phyloP scores from a whole-genome alignment of 345 rosid species.

The Carallia pectinifolia region DNA sequence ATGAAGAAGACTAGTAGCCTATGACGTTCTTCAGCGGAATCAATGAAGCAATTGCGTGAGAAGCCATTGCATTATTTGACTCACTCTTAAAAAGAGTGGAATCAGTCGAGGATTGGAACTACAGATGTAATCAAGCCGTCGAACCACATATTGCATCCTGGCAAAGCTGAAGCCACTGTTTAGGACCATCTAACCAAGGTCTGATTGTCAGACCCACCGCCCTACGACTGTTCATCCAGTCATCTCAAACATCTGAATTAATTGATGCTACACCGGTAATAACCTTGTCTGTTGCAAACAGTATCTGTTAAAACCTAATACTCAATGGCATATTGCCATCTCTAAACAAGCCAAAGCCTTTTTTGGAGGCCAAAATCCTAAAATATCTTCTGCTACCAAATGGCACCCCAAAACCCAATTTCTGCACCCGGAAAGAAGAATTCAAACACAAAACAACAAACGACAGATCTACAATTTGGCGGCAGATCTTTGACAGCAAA shows the following conservation, averaged over 20 bases:
- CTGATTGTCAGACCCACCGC: slow-evolving; percentile 18
- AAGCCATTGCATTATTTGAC: slow-evolving; percentile 30
- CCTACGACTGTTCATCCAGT: slow-evolving; percentile 4
- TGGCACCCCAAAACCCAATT: neutral
- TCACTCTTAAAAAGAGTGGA: slow-evolving; percentile 18
- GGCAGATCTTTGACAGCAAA: neutral
- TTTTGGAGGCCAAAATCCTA: too few species aligned
- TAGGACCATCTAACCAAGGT: slow-evolving; percentile 17
- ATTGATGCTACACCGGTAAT: too few species aligned
- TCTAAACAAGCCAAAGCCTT: too few species aligned
- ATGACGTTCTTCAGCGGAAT: slow-evolving; percentile 7
- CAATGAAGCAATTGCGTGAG: slow-evolving; percentile 11
- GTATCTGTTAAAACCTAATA: too few species aligned
- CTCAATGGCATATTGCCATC: too few species aligned
- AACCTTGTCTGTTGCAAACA: too few species aligned
- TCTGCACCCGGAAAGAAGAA: neutral
- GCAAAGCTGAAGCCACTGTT: slow-evolving; percentile 19
- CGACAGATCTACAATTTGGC: neutral
- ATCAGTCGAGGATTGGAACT: slow-evolving; percentile 19
- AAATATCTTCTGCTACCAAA: too few species aligned
- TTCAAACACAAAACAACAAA: neutral
- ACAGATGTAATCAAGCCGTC: neutral
- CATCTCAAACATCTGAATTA: neutral
- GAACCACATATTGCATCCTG: slow-evolving; percentile 10
- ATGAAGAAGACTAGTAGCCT: too few species aligned